phyloP scores from a whole-genome alignment of 2,329 filamentous ascomycete genomes.

The Botrytis aclada region DNA sequence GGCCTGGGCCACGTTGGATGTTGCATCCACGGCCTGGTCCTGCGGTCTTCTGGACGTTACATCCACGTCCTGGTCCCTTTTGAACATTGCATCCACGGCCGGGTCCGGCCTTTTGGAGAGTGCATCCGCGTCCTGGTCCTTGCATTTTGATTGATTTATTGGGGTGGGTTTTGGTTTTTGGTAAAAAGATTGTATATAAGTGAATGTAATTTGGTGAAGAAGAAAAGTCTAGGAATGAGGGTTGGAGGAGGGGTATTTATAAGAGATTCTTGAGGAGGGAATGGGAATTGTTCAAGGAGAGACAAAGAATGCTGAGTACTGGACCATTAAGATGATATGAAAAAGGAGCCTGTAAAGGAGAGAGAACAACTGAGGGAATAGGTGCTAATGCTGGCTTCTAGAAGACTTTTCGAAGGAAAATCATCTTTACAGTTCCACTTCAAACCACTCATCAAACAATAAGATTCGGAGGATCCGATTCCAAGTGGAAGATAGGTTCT shows the following conservation, averaged over 20 bases:
- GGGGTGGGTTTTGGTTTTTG: conserved; percentile 8
- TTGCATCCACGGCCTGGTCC: conserved; percentile 4
- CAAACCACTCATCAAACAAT: not conserved
- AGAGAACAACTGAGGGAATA: not conserved
- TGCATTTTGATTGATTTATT: conserved; percentile 18
- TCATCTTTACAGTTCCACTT: not conserved
- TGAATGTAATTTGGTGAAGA: conserved; percentile 16
- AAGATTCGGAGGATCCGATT: not conserved
- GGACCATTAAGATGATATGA: not conserved
- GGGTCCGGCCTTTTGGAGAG: not conserved
- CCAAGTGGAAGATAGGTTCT: not conserved
- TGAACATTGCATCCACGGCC: conserved; percentile 15
- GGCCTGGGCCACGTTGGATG: not conserved
- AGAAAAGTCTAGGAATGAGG: not conserved
- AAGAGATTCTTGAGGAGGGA: not conserved
- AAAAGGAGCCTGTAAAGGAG: not conserved
- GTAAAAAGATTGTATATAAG: conserved; percentile 10
- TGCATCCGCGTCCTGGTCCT: conserved; percentile 13
- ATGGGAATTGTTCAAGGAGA: not conserved
- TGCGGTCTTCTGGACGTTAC: conserved; percentile 9
- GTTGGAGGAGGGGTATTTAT: conserved; percentile 2
- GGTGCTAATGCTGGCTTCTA: not conserved
- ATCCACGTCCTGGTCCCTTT: conserved; percentile 11
- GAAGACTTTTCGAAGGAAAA: not conserved
- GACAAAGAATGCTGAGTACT: not conserved